A percentile compares a stretch with the other conserved stretches of the same genome.
phyloP scores from a whole-genome alignment of 225 moss, liverwort and hornwort genomes.

The Bryoerythrophyllum caledonicum region DNA sequence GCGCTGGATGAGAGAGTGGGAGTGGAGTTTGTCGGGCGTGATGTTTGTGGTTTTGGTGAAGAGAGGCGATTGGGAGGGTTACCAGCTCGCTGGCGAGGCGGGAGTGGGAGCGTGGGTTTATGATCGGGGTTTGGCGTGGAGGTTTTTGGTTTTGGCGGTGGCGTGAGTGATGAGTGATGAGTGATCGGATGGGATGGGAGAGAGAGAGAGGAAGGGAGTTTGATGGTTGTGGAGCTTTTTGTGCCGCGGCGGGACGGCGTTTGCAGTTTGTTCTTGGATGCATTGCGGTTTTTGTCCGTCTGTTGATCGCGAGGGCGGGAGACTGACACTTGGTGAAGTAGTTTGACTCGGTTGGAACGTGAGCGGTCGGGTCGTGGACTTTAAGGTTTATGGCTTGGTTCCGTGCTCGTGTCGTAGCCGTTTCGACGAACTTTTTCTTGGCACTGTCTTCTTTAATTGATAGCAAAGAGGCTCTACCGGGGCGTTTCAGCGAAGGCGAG shows the following conservation, averaged over 20 bases:
- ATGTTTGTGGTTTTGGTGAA: constrained; percentile 9
- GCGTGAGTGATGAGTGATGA: neutral
- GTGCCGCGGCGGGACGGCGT: neutral
- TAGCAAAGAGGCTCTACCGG: neutral
- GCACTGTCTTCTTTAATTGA: constrained; percentile 29
- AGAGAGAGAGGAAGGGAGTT: neutral
- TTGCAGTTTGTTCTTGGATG: constrained; percentile 18
- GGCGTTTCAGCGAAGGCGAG: constrained; percentile 7
- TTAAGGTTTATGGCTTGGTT: constrained; percentile 30
- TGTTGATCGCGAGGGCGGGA: constrained; percentile 12
- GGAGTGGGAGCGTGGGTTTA: constrained; percentile 23
- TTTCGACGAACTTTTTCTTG: constrained; percentile 39
- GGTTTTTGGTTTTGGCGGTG: constrained; percentile 6
- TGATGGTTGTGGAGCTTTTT: neutral
- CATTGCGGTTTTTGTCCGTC: neutral
- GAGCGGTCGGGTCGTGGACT: constrained; percentile 8
- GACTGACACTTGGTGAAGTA: constrained; percentile 8
- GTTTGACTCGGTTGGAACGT: constrained; percentile 26
- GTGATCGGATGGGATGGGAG: neutral
- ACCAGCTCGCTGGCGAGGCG: no score
- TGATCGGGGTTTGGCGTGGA: constrained; percentile 34
- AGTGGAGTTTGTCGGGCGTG: constrained; percentile 16
- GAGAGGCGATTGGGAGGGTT: constrained; percentile 9
- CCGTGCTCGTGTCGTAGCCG: neutral
- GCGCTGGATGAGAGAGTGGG: neutral